Evolutionary conservation across 2,329 filamentous ascomycete genomes (phyloP).

Genomic region (Fusarium bactridioides): DNA sequence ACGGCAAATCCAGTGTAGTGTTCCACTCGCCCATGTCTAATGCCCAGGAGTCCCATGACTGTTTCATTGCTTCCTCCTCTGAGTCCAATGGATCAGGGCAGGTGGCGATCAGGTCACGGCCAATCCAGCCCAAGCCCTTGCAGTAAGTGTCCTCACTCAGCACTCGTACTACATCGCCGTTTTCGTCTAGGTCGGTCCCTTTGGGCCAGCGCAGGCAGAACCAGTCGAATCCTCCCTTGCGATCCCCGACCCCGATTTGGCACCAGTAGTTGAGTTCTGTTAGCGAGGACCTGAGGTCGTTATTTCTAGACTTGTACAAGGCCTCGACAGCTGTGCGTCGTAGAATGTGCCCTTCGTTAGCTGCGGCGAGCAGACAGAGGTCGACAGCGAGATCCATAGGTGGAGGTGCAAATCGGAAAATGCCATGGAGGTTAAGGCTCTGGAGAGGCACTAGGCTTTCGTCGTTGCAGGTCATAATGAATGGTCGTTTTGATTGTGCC

Average conservation of each 20-base stretch:
- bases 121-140: constrained; percentile 79
- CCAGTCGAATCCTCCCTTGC: constrained; percentile 90
- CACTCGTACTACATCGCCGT: constrained; percentile 76
- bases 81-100: constrained; percentile 49
- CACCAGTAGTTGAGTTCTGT: constrained; percentile 95
- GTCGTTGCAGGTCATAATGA: constrained; percentile 95
- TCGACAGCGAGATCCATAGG: constrained; percentile 76
- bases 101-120: constrained; percentile 63
- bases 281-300: constrained; percentile 82
- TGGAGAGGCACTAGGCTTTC: constrained; percentile 81
- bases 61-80: constrained; percentile 69
- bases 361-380: constrained; percentile 81
- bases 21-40: constrained; percentile 69
- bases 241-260: constrained; percentile 90
- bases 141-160: constrained; percentile 83
- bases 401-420: constrained; percentile 77
- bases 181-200: constrained; percentile 72
- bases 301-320: constrained; percentile 73
- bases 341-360: constrained; percentile 87
- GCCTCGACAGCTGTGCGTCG: constrained; percentile 69
- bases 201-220: constrained; percentile 80
- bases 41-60: constrained; percentile 73
- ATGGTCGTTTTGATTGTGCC: constrained; percentile 84
- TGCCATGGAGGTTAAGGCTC: constrained; percentile 80
- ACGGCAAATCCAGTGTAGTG: constrained; percentile 49